Conservation (phyloP, 2,329 filamentous ascomycete genomes). For the Microdochium nivale region DNA sequence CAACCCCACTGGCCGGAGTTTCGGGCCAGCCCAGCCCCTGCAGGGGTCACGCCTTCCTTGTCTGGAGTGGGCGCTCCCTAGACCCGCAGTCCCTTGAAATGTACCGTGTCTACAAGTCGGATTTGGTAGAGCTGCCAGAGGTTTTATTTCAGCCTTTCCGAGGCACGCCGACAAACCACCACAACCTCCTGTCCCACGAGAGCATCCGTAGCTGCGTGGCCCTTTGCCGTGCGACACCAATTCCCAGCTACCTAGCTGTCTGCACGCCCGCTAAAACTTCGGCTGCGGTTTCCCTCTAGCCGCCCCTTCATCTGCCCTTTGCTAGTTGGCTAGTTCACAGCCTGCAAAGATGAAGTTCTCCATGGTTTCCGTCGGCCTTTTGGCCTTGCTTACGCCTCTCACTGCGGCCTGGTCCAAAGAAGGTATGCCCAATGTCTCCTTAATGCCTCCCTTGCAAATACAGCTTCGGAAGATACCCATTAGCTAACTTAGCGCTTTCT, state of each 20-base stretch:
- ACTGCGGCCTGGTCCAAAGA: slow-evolving; percentile 79
- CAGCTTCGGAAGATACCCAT: neutral
- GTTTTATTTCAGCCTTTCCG: neutral
- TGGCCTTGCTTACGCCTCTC: slow-evolving; percentile 58
- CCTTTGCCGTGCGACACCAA: neutral
- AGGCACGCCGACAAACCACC: neutral
- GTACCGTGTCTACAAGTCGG: neutral
- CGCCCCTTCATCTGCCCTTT: neutral
- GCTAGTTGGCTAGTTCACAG: neutral
- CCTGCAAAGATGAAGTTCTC: slow-evolving; percentile 62
- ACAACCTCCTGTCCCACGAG: neutral
- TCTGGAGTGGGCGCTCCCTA: neutral
- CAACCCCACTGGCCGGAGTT: neutral
- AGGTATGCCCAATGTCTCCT: slow-evolving; percentile 40
- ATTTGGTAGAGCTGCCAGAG: neutral
- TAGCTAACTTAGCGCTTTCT: slow-evolving; percentile 4
- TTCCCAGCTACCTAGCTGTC: neutral
- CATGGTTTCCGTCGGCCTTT: slow-evolving; percentile 57
- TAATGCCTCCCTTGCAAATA: neutral
- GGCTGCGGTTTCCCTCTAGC: neutral
- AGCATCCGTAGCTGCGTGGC: neutral
- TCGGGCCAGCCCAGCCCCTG: neutral
- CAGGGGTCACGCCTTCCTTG: neutral
- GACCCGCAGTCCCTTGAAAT: neutral
- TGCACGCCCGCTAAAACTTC: neutral